A percentile compares a stretch with the other conserved stretches of the same genome.
Conservation (phyloP, 768 basidiomycete species). For the Cubamyces sp. region DNA sequence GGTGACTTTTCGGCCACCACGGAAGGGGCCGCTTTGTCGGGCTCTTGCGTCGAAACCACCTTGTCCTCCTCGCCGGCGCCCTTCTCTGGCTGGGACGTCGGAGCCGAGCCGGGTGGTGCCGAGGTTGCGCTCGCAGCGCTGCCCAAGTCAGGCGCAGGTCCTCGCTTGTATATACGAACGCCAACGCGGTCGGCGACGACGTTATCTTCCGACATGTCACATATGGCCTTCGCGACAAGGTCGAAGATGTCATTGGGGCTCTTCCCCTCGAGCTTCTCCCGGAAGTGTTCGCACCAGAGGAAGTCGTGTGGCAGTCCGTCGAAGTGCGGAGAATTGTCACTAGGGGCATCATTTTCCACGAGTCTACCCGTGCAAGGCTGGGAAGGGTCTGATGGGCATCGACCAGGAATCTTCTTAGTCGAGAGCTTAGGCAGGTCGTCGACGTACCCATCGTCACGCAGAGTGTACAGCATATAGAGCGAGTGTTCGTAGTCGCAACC, state of each 20-base stretch:
- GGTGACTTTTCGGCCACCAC: too few relatives aligned
- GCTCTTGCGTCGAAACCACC: too few relatives aligned
- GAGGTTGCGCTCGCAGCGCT: neutral
- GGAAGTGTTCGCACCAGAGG: conserved; percentile 22
- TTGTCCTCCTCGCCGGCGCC: neutral
- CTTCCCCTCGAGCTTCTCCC: neutral
- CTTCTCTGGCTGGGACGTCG: neutral
- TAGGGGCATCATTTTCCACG: neutral
- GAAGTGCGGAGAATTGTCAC: neutral
- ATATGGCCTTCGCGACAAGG: neutral
- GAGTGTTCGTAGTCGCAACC: conserved; percentile 27
- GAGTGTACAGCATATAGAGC: neutral
- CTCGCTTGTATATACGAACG: neutral
- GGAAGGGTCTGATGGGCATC: conserved; percentile 1
- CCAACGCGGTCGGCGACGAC: neutral
- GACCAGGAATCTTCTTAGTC: neutral
- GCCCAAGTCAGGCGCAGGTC: neutral
- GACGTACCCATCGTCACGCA: neutral
- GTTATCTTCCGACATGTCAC: neutral
- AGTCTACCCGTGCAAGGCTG: neutral
- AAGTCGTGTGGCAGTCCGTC: conserved; percentile 1
- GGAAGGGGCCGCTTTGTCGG: too few relatives aligned
- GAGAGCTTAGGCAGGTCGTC: neutral
- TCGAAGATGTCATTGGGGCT: neutral
- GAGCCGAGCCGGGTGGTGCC: neutral